phyloP scores from a whole-genome alignment of 2,329 filamentous ascomycete species.

The Claviceps cyperi region DNA sequence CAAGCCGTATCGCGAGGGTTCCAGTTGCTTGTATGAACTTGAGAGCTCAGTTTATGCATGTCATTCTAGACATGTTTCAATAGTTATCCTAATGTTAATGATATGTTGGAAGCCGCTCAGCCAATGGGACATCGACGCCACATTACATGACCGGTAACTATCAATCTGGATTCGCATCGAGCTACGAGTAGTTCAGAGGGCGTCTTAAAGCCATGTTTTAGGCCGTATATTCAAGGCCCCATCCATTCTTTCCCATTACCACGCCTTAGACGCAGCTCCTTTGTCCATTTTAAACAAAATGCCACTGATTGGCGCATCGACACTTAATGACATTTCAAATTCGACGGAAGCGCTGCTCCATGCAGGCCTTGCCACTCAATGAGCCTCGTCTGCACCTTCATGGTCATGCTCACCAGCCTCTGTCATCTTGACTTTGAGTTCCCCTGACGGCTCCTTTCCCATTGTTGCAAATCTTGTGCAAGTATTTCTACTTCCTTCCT shows the following conservation, averaged over 20 bases:
- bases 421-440: slow-evolving; percentile 19
- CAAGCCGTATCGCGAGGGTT: no score
- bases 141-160: no score
- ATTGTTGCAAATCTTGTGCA: slow-evolving; percentile 40
- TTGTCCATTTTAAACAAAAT: no score
- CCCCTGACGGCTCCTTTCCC: slow-evolving; percentile 36
- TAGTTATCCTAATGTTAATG: neutral
- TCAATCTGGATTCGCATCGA: neutral
- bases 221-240: no score
- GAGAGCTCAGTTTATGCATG: no score
- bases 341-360: no score
- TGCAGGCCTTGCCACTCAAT: neutral
- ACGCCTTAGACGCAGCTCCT: no score
- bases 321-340: neutral
- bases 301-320: neutral
- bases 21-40: no score
- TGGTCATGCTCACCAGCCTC: neutral
- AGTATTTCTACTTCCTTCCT: slow-evolving; percentile 56
- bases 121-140: no score
- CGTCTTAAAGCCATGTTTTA: no score
- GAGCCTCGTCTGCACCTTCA: neutral
- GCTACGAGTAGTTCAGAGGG: neutral
- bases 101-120: neutral
- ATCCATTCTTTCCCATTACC: no score
- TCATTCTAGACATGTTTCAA: neutral